Base-by-base conservation (phyloP, 306 rosid species). In the Astragalus membranaceus region DNA sequence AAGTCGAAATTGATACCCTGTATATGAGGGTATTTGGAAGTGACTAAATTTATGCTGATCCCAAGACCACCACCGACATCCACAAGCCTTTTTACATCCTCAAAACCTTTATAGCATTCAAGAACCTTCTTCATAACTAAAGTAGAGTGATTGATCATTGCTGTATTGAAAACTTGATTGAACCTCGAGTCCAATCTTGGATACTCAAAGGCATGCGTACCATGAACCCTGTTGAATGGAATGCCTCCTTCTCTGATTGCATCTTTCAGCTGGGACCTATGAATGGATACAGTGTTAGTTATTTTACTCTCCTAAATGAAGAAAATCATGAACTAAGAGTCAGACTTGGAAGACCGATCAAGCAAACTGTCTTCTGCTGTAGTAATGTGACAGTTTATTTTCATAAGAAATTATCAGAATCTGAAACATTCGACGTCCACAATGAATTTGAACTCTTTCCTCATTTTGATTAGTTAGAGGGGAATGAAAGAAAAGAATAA, bases 21-120 rank as follows among this genome's bases (percentile, higher is more conserved):
- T 1, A 87, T 76, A 29, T 77, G 75, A 50, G 85, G 85, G 73
- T 87, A 80, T 54, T 69, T 79, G 14, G 91, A 78, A 43, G 84
- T 84, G 66, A 90, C 85, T 36, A 80, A 8, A 49, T 53, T 80
- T 13, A 85, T 79, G 13, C 51, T 77, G 6, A 72, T 68, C 30
- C 90, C 95, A 9, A 84, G 62, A 29, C 90, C 87, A 30, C 89
- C 89, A 14, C 95, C 91, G 64, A 88, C 86, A 70, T 89, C 92
- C 26, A 87, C 89, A 6, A 87, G 72, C 58, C 30, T 80, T 10
- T 70, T 74, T 2, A 87, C 35, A 10, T 66, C 29, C 2, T 74
- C 72, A 78, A 87, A 78, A 8, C 89, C 92, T 29, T 71, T 74
- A 81, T 83, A 87, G 23, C 42, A 6, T 48, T 82, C 50, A 4